Evolutionary conservation across 306 rosid genomes (phyloP), one percentile per base, ranked within the genome.

Genomic region (Bauhinia variegata): DNA sequence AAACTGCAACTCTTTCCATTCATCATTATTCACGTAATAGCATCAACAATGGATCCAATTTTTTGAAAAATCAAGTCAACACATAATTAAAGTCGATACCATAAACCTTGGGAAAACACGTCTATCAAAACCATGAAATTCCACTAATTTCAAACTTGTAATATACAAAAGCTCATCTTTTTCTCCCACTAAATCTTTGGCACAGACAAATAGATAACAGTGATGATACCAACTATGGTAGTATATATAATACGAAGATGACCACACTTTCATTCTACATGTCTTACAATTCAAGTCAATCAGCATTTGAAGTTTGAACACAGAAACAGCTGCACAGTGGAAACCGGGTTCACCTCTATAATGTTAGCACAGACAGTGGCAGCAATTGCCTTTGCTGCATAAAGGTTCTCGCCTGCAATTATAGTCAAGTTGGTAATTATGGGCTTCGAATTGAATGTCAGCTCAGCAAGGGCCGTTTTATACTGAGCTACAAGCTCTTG

Each of bases 341-440:
- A 81, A 80, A 75, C 88, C 63, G 76, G 78, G 78, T 85, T 95
- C 97, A 95, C 99, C 99, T 95, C 99, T 33, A 95, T 34, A 75
- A 95, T 91, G 79, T 95, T 83, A 70, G 70, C 52, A 76, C 95
- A 95, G 63, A 95, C 79, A 12, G 86, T 65, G 8, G 81, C 90
- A 14, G 92, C 82, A 32, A 95, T 77, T 6, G 95, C 84, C 81
- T 86, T 88, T 0, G 97, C 96, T 1, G 97, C 97, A 49, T 73
- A 74, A 4, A 68, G 77, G 30, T 79, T 95, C 80, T 95, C 99
- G 5, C 97, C 99, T 0, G 99, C 99, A 31, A 95, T 95, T 64
- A 95, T 95, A 32, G 99, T 95, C 92, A 95, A 75, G 56, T 90
- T 95, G 3, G 99, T 95, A 65, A 95, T 95, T 34, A 95, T 95